Percentiles rank a stretch among this genome's conserved stretches.
These are phyloP conservation scores for Rutstroemia sp. DNA, from an alignment of 2,329 filamentous ascomycete species.

Conservation along the genomic window DNA sequence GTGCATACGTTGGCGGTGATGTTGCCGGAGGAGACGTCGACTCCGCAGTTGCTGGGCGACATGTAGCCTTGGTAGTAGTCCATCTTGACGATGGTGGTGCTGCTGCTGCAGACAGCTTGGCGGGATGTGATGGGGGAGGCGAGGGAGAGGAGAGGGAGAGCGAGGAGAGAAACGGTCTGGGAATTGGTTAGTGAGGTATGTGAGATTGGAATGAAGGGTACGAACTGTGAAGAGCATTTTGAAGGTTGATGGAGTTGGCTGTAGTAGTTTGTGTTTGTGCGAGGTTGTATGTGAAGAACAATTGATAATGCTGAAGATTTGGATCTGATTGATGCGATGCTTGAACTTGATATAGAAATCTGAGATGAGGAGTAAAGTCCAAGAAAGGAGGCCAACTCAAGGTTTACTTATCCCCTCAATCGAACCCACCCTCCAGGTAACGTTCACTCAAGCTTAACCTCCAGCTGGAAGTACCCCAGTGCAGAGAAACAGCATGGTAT, in stretches of 20 bases:
- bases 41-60: background rate
- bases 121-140: background rate
- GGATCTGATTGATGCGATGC: background rate
- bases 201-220: background rate
- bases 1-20: background rate
- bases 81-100: background rate
- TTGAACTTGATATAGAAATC: background rate
- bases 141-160: constrained; percentile 2
- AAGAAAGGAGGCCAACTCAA: background rate
- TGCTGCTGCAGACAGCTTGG: background rate
- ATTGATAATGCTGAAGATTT: background rate
- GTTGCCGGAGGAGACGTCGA: background rate
- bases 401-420: background rate
- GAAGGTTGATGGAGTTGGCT: background rate
- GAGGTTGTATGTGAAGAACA: background rate
- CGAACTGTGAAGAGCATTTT: constrained; percentile 5
- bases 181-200: background rate
- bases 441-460: background rate
- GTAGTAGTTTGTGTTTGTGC: background rate
- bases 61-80: constrained; percentile 6
- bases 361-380: background rate
- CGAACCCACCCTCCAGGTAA: background rate
- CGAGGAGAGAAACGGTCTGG: background rate
- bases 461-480: background rate
- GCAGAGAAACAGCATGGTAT: background rate